Percentiles rank a stretch among this genome's conserved stretches.
phyloP scores from a whole-genome alignment of 257 asterid species.

The Rehmannia glutinosa region DNA sequence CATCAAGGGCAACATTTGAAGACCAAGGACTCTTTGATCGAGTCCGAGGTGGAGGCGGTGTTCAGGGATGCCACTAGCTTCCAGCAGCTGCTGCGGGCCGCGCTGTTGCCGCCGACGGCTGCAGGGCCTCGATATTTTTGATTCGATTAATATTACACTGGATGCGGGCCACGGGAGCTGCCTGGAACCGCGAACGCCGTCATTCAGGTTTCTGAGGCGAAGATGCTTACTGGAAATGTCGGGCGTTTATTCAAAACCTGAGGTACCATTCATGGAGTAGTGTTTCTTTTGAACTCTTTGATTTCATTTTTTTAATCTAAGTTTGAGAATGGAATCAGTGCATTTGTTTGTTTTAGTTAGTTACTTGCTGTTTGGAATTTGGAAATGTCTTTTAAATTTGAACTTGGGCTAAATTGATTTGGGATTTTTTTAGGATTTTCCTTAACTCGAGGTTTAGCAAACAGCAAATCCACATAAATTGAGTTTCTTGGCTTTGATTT shows the following conservation, averaged over 20 bases:
- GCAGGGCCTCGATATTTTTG: slow-evolving; percentile 65
- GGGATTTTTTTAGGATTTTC: not conserved
- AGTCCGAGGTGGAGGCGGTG: slow-evolving; percentile 56
- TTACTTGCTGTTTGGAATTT: slow-evolving; percentile 10
- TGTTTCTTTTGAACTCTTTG: not conserved
- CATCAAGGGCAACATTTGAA: slow-evolving; percentile 77
- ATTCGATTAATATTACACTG: slow-evolving; percentile 67
- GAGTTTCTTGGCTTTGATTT: not conserved
- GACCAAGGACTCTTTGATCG: slow-evolving; percentile 69
- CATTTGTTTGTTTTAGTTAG: not conserved
- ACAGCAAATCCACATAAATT: not conserved
- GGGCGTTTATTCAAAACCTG: slow-evolving; percentile 80
- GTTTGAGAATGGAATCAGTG: not conserved
- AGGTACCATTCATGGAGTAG: slow-evolving; percentile 40
- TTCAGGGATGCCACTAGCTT: slow-evolving; percentile 55
- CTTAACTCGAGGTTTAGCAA: not conserved
- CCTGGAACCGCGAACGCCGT: slow-evolving; percentile 87
- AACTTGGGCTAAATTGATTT: not conserved
- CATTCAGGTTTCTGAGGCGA: slow-evolving; percentile 67
- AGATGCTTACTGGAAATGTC: slow-evolving; percentile 56
- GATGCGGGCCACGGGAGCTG: slow-evolving; percentile 92
- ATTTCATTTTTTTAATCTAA: not conserved
- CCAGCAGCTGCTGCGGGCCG: slow-evolving; percentile 71
- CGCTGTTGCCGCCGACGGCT: slow-evolving; percentile 55
- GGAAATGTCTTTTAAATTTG: not conserved